Evolutionary conservation across 1,139 yeast genomes (phyloP).

Genomic region (Nakaseomyces delphensis): DNA sequence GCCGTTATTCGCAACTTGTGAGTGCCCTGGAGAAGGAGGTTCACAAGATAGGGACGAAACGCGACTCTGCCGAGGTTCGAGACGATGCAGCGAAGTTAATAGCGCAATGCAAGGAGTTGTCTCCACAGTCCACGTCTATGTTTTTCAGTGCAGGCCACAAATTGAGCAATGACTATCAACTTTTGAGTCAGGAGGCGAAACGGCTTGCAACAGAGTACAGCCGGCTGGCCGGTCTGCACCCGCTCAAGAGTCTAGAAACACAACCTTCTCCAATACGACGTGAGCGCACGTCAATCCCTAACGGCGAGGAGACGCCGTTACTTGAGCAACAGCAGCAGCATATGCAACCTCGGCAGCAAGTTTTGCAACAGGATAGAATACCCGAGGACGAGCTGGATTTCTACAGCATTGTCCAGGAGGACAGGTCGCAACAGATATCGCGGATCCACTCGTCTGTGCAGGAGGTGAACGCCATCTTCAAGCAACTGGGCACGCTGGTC

Average conservation of each 20-base stretch:
- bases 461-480: slow-evolving; percentile 78
- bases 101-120: slow-evolving; percentile 21
- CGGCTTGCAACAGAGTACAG: slow-evolving; percentile 7
- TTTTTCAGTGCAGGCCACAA: slow-evolving; percentile 32
- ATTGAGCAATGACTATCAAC: slow-evolving; percentile 37
- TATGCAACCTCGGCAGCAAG: slow-evolving; percentile 28
- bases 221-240: slow-evolving; percentile 12
- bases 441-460: slow-evolving; percentile 68
- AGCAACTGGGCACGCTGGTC: slow-evolving; percentile 69
- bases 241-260: not conserved
- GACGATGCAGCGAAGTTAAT: slow-evolving; percentile 33
- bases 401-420: slow-evolving; percentile 59
- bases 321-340: slow-evolving; percentile 25
- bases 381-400: slow-evolving; percentile 62
- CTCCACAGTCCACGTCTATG: slow-evolving; percentile 23
- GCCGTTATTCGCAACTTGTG: not conserved
- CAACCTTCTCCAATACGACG: slow-evolving; percentile 7
- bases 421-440: slow-evolving; percentile 62
- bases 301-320: slow-evolving; percentile 36
- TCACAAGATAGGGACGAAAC: slow-evolving; percentile 46
- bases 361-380: slow-evolving; percentile 27
- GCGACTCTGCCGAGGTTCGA: slow-evolving; percentile 43
- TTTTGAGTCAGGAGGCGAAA: slow-evolving; percentile 28
- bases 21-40: slow-evolving; percentile 38
- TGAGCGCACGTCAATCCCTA: slow-evolving; percentile 32